phyloP scores from a whole-genome alignment of 495 filamentous ascomycete species.

The Penicillium paxilli region DNA sequence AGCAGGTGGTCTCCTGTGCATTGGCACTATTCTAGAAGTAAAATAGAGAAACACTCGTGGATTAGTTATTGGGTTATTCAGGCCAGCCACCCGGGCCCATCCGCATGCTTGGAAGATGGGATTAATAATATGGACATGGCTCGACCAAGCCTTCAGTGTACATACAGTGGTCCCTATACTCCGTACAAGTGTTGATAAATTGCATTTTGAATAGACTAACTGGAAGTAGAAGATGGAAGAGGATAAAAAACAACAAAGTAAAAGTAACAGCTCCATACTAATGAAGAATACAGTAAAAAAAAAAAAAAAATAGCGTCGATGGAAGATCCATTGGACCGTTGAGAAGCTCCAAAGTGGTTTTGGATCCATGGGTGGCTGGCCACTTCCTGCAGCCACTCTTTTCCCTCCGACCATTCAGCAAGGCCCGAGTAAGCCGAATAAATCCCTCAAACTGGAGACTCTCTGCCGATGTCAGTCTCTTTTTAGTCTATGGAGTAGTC shows the following conservation, averaged over 20 bases:
- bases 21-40: no score
- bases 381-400: background rate
- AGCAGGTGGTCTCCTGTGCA: no score
- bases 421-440: background rate
- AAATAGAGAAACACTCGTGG: no score
- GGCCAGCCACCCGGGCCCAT: background rate
- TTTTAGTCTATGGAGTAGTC: background rate
- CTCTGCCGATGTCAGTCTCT: background rate
- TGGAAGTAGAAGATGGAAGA: background rate
- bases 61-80: background rate
- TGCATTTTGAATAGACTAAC: no score
- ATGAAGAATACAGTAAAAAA: background rate
- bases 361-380: background rate
- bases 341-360: background rate
- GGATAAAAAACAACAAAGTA: background rate
- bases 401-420: background rate
- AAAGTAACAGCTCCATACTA: no score
- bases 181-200: background rate
- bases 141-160: background rate
- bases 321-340: background rate
- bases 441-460: background rate
- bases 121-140: background rate
- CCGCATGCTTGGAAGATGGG: background rate
- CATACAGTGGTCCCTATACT: background rate
- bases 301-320: background rate